Conservation (phyloP, 345 rosid species). For the Eucalyptus guilfoylei region DNA sequence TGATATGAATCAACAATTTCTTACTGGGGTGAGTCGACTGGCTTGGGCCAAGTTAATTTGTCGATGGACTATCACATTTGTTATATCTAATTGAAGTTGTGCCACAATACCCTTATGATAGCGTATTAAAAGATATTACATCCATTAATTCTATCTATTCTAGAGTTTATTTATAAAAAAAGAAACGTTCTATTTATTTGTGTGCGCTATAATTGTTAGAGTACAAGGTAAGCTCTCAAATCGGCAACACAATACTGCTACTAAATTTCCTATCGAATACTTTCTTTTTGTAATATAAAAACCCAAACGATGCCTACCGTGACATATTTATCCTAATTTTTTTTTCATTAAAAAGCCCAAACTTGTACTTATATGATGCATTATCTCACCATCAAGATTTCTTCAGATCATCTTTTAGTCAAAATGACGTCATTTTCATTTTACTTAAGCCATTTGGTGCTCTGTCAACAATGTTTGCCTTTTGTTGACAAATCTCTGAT, state of each 20-base stretch:
- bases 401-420: no score
- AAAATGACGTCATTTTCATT: no score
- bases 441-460: no score
- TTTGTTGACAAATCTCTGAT: accelerated
- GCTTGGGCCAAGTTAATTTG: not conserved
- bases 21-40: accelerated
- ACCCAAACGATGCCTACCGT: accelerated
- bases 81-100: not conserved
- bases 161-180: no score
- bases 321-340: no score
- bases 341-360: no score
- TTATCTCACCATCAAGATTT: no score
- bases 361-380: not conserved
- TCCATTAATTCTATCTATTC: no score
- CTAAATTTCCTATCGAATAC: not conserved
- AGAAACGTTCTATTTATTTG: not conserved
- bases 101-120: not conserved
- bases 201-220: not conserved
- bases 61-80: not conserved
- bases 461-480: not conserved
- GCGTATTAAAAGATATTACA: no score
- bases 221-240: not conserved
- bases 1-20: not conserved
- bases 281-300: no score
- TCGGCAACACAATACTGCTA: not conserved